Percentiles rank a stretch among this genome's conserved stretches.
These are phyloP conservation scores for Nothophytophthora sp. DNA, from an alignment of 352 stramenopile species.

Conservation along the genomic window DNA sequence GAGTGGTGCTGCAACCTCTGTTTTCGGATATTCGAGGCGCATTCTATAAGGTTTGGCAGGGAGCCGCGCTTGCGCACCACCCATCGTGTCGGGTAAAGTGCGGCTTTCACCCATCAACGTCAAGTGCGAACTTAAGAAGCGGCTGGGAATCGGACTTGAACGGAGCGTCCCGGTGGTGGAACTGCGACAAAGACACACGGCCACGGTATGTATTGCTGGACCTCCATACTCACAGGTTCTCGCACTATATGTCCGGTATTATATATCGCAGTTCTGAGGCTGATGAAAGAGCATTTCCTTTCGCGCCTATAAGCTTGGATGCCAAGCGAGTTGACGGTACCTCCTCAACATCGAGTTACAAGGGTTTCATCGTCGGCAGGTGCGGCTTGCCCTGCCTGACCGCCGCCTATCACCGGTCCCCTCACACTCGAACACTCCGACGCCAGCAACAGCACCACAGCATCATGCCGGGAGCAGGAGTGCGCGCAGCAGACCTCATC, in stretches of 20 bases:
- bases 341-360: no score
- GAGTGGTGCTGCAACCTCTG: constrained; percentile 10
- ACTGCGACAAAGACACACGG: constrained; percentile 1
- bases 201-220: no score
- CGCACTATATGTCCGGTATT: no score
- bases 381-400: background rate
- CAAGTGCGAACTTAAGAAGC: background rate
- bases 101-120: constrained; percentile 4
- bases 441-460: background rate
- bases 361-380: no score
- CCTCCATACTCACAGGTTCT: no score
- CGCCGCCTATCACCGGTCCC: no score
- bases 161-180: constrained; percentile 10
- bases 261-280: no score
- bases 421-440: background rate
- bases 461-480: constrained; percentile 22
- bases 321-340: no score
- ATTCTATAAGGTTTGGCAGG: background rate
- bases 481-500: constrained; percentile 57
- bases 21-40: constrained; percentile 1
- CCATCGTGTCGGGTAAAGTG: constrained; percentile 1
- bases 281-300: no score
- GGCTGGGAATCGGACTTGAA: constrained; percentile 11
- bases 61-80: no score
- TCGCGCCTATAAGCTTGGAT: no score